A percentile compares a stretch with the other conserved stretches of the same genome.
phyloP scores from a whole-genome alignment of 495 filamentous ascomycete genomes.

The Evernia prunastri region DNA sequence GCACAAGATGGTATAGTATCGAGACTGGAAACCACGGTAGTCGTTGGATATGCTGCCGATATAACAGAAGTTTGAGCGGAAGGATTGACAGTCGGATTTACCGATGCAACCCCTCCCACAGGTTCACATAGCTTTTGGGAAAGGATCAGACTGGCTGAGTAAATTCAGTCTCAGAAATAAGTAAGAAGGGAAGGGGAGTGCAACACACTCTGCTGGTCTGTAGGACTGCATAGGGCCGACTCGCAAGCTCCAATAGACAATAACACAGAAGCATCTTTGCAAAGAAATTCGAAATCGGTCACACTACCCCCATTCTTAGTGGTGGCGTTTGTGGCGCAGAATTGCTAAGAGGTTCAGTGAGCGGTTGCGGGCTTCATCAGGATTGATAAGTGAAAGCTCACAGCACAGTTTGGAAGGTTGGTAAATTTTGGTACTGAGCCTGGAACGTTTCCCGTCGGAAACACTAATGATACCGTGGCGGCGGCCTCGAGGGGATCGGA shows the following conservation, averaged over 20 bases:
- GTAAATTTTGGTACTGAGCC: neutral
- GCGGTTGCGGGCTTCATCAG: neutral
- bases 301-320: neutral
- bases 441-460: neutral
- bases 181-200: neutral
- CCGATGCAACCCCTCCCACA: neutral
- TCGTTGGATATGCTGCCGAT: conserved; percentile 2
- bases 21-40: neutral
- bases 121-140: neutral
- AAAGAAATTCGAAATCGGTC: neutral
- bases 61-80: neutral
- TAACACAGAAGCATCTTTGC: neutral
- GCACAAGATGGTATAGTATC: neutral
- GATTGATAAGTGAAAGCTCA: neutral
- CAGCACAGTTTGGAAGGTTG: neutral
- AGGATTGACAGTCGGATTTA: conserved; percentile 1
- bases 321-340: neutral
- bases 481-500: neutral
- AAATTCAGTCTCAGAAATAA: neutral
- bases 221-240: neutral
- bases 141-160: neutral
- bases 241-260: neutral
- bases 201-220: neutral
- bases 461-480: neutral
- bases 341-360: neutral